phyloP scores from a whole-genome alignment of 2,329 filamentous ascomycete genomes.

The Aspergillus puulaauensis region DNA sequence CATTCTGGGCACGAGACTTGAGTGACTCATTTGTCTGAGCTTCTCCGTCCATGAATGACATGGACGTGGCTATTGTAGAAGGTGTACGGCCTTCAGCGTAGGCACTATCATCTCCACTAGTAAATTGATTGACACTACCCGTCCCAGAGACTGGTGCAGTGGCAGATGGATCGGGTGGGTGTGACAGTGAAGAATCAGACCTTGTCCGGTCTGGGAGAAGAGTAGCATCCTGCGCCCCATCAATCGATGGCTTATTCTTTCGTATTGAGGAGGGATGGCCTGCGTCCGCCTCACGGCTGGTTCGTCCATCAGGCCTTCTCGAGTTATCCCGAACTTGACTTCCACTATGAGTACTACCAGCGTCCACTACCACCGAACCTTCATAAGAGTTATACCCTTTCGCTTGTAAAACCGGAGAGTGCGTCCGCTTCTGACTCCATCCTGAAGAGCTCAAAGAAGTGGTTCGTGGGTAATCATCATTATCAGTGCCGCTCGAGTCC shows the following conservation, averaged over 20 bases:
- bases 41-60: conserved; percentile 33
- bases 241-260: conserved; percentile 25
- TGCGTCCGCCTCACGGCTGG: conserved; percentile 28
- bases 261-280: conserved; percentile 22
- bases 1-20: conserved; percentile 23
- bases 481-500: conserved; percentile 29
- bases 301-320: conserved; percentile 30
- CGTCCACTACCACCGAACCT: conserved; percentile 18
- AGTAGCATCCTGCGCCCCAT: conserved; percentile 22
- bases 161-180: conserved; percentile 27
- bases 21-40: conserved; percentile 25
- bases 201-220: conserved; percentile 35
- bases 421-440: conserved; percentile 26
- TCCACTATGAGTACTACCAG: conserved; percentile 19
- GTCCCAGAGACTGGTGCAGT: conserved; percentile 25
- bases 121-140: conserved; percentile 31
- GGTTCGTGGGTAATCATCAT: conserved; percentile 29
- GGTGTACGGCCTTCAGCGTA: conserved; percentile 30
- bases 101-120: conserved; percentile 24
- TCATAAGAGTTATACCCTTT: conserved; percentile 33
- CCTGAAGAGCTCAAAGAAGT: conserved; percentile 32
- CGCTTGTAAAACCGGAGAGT: conserved; percentile 35
- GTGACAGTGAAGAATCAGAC: conserved; percentile 32
- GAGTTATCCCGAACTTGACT: conserved; percentile 23
- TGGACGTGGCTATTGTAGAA: conserved; percentile 27